A percentile compares a stretch with the other conserved stretches of the same genome.
Evolutionary conservation across 805 yeast genomes (phyloP).

Genomic region (Candida maris): DNA sequence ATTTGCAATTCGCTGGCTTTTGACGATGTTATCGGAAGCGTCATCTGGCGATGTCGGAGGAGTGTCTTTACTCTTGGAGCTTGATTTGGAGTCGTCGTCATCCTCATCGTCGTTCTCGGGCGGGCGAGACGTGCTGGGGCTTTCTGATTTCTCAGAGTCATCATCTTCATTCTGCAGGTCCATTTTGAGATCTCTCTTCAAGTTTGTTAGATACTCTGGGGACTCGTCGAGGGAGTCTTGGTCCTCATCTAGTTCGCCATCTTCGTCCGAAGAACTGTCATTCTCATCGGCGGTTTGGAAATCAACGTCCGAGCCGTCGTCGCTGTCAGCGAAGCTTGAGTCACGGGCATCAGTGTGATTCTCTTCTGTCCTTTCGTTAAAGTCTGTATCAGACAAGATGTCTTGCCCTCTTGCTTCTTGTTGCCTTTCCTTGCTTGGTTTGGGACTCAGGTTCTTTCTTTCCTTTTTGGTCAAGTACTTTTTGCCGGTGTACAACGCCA

Average conservation of each 20-base stretch:
- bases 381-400: constrained; percentile 11
- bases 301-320: constrained; percentile 15
- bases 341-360: not conserved
- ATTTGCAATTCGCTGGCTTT: constrained; percentile 16
- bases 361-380: constrained; percentile 5
- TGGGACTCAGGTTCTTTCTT: constrained; percentile 23
- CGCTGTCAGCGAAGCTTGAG: not conserved
- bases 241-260: constrained; percentile 10
- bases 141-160: constrained; percentile 12
- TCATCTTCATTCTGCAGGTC: constrained; percentile 29
- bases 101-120: constrained; percentile 16
- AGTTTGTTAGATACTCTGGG: constrained; percentile 17
- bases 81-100: constrained; percentile 23
- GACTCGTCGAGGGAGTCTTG: constrained; percentile 11
- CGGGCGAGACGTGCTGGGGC: not conserved
- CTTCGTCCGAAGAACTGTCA: constrained; percentile 11
- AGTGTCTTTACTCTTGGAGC: constrained; percentile 17
- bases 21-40: constrained; percentile 12
- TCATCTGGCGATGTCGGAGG: constrained; percentile 38
- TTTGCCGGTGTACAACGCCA: constrained; percentile 54
- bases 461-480: constrained; percentile 48
- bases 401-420: not conserved
- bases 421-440: not conserved
- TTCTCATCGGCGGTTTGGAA: constrained; percentile 30
- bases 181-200: constrained; percentile 26